Percentiles rank a stretch among this genome's conserved stretches.
Conservation (phyloP, 2,329 filamentous ascomycete genomes). For the Davidsoniella eucalypti region DNA sequence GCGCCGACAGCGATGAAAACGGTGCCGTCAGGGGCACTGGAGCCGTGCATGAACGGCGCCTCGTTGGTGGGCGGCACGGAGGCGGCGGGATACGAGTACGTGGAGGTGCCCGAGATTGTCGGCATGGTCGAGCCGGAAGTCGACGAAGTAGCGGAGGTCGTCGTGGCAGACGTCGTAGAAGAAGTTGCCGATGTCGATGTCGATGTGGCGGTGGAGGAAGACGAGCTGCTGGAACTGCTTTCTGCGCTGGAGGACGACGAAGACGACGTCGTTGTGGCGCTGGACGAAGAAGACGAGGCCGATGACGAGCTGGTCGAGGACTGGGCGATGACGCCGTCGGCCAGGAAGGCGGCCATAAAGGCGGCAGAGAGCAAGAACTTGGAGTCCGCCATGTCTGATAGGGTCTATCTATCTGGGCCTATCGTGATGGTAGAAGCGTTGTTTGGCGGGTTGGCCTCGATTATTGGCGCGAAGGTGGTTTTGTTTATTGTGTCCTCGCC, state of each 20-base stretch:
- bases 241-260: background rate
- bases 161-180: constrained; percentile 2
- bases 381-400: constrained; percentile 7
- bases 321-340: constrained; percentile 11
- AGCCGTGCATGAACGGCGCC: constrained; percentile 85
- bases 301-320: background rate
- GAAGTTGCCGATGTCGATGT: constrained; percentile 1
- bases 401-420: too few relatives aligned
- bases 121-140: constrained; percentile 21
- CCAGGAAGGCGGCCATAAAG: constrained; percentile 13
- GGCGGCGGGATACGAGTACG: constrained; percentile 49
- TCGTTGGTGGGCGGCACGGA: constrained; percentile 66
- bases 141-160: constrained; percentile 15
- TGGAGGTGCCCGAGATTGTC: constrained; percentile 24
- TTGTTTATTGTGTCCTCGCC: too few relatives aligned
- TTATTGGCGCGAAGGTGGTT: too few relatives aligned
- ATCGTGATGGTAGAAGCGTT: too few relatives aligned
- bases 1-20: constrained; percentile 93
- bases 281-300: constrained; percentile 1
- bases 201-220: background rate
- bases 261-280: background rate
- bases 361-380: constrained; percentile 12
- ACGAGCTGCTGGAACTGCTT: background rate
- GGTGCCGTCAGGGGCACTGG: constrained; percentile 72
- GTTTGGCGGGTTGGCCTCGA: too few relatives aligned